Evolutionary conservation across 352 stramenopile genomes (phyloP), one percentile per base, ranked within the genome.

Genomic region (Phytophthora pini): DNA sequence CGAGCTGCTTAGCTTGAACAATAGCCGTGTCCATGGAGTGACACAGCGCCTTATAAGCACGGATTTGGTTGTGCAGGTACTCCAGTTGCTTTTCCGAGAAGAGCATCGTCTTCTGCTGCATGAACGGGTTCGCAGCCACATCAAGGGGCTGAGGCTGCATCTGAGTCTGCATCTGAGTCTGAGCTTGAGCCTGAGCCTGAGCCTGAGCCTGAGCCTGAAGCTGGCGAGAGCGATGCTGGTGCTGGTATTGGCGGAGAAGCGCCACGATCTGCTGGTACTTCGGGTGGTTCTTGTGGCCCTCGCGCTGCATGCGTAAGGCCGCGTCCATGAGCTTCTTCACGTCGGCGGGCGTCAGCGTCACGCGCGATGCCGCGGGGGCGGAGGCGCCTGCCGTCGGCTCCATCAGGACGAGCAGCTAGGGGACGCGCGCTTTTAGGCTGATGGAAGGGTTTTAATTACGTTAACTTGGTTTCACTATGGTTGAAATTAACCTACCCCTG

Each of bases 41-140:
- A 41, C 85, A 94, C 22, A 95, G 73, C 34, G 84, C 68, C 64
- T 94, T 95, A 72, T 90, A 95, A 15, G 84, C 79, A 7, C 84
- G 84, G 61, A 95, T 95, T 74, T 95, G 87, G 60, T 90, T 87
- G 70, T 95, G 87, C 45, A 95, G 61, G 29, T 93, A 84, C 60
- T 92, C 84, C 20, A 95, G 76, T 66, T 95, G 87, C 59, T 88
- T 90, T 29, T 93, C 87, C n/a, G 87, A 87, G 66, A 95, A 95
- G 11, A 95, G 70, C 39, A 80, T 61, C 20, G 79, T 68, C 44
- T 90, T 91, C 11, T 82, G 65, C 54, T 86, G 74, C 49, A 94
- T 52, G 52, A 94, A 92, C 34, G 85, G 85, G 55, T 81, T 81
- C 20, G 74, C 78, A 0, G 72, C 61, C 24, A 91, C 65, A 13